Evolutionary conservation across 257 asterid genomes (phyloP).

Genomic region (Penstemon davidsonii): DNA sequence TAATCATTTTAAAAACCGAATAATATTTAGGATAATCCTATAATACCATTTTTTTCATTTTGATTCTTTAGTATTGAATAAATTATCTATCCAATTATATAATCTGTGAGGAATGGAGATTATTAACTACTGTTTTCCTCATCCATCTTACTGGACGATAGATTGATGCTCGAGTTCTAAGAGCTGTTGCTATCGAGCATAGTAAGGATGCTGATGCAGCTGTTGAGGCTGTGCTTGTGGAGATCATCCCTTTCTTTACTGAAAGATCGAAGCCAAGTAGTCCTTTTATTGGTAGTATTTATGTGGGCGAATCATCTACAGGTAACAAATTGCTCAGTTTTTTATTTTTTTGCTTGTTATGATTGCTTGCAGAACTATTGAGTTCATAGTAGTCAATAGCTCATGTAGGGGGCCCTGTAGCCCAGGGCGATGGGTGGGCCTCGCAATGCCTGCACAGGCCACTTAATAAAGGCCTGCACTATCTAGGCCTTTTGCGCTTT

Average conservation of each 20-base stretch:
- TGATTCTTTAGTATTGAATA: neutral
- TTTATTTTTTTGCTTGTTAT: slow-evolving; percentile 16
- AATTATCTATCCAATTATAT: neutral
- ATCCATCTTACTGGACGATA: slow-evolving; percentile 3
- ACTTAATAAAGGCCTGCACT: no score
- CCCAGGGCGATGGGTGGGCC: no score
- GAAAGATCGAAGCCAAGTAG: slow-evolving; percentile 34
- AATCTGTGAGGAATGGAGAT: slow-evolving; percentile 1
- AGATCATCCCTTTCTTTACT: slow-evolving; percentile 60
- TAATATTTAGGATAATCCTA: neutral
- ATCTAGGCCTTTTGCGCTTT: no score
- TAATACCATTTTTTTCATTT: neutral
- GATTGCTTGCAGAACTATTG: slow-evolving; percentile 4
- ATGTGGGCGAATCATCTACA: slow-evolving; percentile 27
- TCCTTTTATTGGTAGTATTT: slow-evolving; percentile 30
- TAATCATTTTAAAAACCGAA: slow-evolving; percentile 6
- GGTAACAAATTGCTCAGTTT: slow-evolving; percentile 36
- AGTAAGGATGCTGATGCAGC: slow-evolving; percentile 65
- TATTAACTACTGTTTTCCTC: neutral
- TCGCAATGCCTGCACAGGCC: no score
- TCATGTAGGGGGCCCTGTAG: no score
- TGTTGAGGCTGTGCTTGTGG: slow-evolving; percentile 62
- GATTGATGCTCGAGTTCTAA: slow-evolving; percentile 76
- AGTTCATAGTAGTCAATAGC: neutral
- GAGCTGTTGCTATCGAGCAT: slow-evolving; percentile 87